Percentiles rank a stretch among this genome's conserved stretches.
phyloP scores from a whole-genome alignment of 345 rosid genomes.

The Nephelium lappaceum region DNA sequence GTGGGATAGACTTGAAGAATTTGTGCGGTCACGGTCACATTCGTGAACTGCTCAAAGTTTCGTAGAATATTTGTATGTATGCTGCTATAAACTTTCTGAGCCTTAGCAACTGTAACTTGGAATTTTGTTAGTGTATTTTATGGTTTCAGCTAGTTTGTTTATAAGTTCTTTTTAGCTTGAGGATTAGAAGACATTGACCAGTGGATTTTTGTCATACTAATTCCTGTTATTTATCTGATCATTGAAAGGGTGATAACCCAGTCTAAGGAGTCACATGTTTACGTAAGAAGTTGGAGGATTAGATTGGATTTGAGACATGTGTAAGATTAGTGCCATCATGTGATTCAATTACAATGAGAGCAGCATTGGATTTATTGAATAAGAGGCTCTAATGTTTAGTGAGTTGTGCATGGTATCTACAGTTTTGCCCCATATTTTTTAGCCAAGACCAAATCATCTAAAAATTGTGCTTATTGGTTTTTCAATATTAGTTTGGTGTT shows the following conservation, averaged over 20 bases:
- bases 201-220: not conserved
- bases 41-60: conserved; percentile 42
- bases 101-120: conserved; percentile 17
- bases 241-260: not conserved
- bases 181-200: not conserved
- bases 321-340: conserved; percentile 9
- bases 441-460: not conserved
- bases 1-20: conserved; percentile 92
- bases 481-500: not conserved
- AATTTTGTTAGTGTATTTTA: conserved; percentile 28
- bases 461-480: not conserved
- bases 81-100: conserved; percentile 17
- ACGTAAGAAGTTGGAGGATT: not conserved
- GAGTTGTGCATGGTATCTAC: not conserved
- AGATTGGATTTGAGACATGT: not conserved
- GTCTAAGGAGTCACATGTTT: not conserved
- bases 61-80: conserved; percentile 27
- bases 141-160: conserved; percentile 16
- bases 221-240: conserved; percentile 11
- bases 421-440: not conserved
- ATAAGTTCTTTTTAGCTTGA: not conserved
- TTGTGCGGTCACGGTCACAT: conserved; percentile 84
- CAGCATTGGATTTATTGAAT: not conserved
- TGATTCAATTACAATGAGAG: not conserved
- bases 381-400: not conserved